These are phyloP conservation scores for Silene conica DNA, from an alignment of 148 eudicot species.

Conservation along the genomic window DNA sequence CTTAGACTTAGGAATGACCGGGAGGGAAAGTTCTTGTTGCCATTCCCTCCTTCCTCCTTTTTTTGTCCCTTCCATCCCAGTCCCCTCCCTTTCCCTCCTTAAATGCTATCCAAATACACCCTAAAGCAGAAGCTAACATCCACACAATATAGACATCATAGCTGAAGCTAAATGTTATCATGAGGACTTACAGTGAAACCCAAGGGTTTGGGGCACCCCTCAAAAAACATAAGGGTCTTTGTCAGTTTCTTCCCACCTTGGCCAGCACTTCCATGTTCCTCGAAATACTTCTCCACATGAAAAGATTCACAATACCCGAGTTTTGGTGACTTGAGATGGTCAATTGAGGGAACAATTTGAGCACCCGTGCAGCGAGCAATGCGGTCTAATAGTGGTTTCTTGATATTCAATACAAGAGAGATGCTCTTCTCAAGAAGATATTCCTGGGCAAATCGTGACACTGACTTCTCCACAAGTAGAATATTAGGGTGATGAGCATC, in stretches of 20 bases:
- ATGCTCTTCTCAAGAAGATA: constrained; percentile 85
- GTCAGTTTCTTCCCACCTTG: constrained; percentile 80
- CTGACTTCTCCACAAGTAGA: constrained; percentile 93
- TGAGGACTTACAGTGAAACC: constrained; percentile 84
- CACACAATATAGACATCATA: neutral
- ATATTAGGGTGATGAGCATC: constrained; percentile 74
- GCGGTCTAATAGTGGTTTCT: constrained; percentile 85
- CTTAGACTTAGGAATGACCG: neutral
- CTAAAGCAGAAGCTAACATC: neutral
- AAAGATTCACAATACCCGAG: constrained; percentile 76
- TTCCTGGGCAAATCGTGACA: constrained; percentile 89
- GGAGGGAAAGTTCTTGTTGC: neutral
- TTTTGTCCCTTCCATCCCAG: neutral
- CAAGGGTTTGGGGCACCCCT: constrained; percentile 95
- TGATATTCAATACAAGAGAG: constrained; percentile 88
- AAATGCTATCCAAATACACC: neutral
- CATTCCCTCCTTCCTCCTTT: neutral
- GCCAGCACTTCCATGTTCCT: constrained; percentile 91
- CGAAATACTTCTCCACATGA: constrained; percentile 72
- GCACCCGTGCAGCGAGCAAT: constrained; percentile 93
- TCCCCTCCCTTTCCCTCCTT: neutral
- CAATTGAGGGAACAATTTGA: constrained; percentile 81
- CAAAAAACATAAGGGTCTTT: constrained; percentile 94
- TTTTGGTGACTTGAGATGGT: constrained; percentile 59
- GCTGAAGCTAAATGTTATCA: neutral